Evolutionary conservation across 768 basidiomycete species (phyloP), one percentile per base, ranked within the genome.

Genomic region (Nidula microcarpa): DNA sequence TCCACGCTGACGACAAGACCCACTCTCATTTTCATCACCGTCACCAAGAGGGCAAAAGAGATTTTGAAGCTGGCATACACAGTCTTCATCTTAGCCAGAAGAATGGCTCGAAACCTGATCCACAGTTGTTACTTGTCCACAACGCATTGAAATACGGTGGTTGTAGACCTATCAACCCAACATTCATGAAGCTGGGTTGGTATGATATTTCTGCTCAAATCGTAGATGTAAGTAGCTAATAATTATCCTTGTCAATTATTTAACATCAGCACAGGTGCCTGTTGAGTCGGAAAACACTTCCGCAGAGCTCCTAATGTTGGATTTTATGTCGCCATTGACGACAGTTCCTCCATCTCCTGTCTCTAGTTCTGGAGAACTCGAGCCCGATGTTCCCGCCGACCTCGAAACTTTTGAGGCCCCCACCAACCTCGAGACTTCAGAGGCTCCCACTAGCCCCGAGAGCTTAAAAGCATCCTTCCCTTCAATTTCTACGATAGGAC

Each of bases 131-230:
- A 47, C 73, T 85, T 32, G 68, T 69, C 5, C 62, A 79, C 43
- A 67, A 77, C 17, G 82, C 87, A 8, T 63, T 71, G 50, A 70
- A 67, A 17, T 88, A 80, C 57, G 59, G 56, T 7, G 66, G 66
- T 35, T 84, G 82, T 61, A 75, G 68, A 43, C 80, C 86, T 2
- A 51, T 77, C 13, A 76, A 77, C 55, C 41, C 57, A 7, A 58
- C 66, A 6, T 65, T 65, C 33, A 69, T 75, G n/a, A 66, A 62
- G 43, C 63, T 65, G 17, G 89, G 88, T 3, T 89, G 82, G 80
- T 90, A 90, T 58, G 88, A 91, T 56, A 47, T 23, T 3, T 11
- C 53, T 36, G 52, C 53, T 6, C 56, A 60, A 14, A 43, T 60
- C 11, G 30, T 50, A 1, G 33, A 49, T 30, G 59, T 58, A 6